Conservation (phyloP, 768 basidiomycete species). For the Rhodotorula kratochvilovae region DNA sequence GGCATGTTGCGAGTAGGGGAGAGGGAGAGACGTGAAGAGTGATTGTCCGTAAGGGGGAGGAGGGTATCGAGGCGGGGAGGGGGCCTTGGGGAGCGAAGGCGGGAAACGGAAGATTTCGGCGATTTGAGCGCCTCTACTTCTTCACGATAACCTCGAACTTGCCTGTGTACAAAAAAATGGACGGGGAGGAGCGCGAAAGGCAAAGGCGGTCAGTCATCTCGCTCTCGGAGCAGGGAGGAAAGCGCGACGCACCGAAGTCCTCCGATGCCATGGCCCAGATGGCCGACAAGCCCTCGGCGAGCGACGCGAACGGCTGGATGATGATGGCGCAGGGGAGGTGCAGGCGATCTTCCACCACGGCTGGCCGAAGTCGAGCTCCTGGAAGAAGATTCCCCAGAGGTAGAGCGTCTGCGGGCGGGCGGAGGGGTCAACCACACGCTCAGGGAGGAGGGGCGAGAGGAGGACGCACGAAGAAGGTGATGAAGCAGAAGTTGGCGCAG, state of each 20-base stretch:
- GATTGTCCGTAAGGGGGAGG: background rate
- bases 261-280: slow-evolving; percentile 44
- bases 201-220: background rate
- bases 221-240: background rate
- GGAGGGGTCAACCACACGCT: no score
- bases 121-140: background rate
- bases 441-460: background rate
- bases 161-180: background rate
- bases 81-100: no score
- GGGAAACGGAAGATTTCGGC: no score
- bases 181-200: background rate
- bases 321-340: slow-evolving; percentile 42
- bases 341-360: slow-evolving; percentile 43
- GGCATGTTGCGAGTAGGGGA: background rate
- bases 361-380: slow-evolving; percentile 44
- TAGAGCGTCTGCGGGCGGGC: slow-evolving; percentile 37
- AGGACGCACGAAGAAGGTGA: slow-evolving; percentile 40
- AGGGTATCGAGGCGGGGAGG: background rate
- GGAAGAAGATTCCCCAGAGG: slow-evolving; percentile 45
- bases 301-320: slow-evolving; percentile 45
- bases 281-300: slow-evolving; percentile 45
- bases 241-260: slow-evolving; percentile 1
- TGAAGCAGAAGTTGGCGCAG: slow-evolving; percentile 46
- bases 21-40: background rate
- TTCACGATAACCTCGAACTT: slow-evolving; percentile 34